Evolutionary conservation across 2,329 filamentous ascomycete species (phyloP).

Genomic region (Alternaria arbusti): DNA sequence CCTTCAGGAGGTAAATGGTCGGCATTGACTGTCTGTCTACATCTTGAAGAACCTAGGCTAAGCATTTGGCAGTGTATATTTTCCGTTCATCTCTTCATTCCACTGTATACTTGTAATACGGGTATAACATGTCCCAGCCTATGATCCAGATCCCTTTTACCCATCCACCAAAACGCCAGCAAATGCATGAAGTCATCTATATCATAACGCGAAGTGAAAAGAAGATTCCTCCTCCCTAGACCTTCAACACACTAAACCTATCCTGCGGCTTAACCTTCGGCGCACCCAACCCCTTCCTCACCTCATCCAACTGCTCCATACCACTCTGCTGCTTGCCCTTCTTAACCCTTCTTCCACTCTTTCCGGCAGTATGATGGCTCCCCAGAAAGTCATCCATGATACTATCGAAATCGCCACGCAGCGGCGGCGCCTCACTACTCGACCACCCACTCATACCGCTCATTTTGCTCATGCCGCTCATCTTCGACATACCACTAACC

Average conservation of each 20-base stretch:
- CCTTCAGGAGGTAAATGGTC: no score
- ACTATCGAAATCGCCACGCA: slow-evolving; percentile 80
- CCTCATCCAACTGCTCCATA: slow-evolving; percentile 88
- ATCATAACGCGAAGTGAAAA: neutral
- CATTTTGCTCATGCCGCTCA: slow-evolving; percentile 56
- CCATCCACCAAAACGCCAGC: neutral
- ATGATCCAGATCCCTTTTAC: neutral
- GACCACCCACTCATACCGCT: slow-evolving; percentile 45
- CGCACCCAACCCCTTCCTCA: slow-evolving; percentile 79
- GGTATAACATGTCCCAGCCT: neutral
- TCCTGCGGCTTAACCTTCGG: slow-evolving; percentile 57
- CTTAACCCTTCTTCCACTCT: slow-evolving; percentile 66
- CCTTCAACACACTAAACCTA: slow-evolving; percentile 11
- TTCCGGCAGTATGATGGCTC: slow-evolving; percentile 72
- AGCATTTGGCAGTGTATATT: neutral
- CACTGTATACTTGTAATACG: neutral
- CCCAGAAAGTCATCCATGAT: slow-evolving; percentile 95
- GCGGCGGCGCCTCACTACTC: slow-evolving; percentile 55
- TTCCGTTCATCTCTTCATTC: neutral
- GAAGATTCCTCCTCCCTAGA: neutral
- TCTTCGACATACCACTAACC: slow-evolving; percentile 57
- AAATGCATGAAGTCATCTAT: neutral
- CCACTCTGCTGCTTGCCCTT: slow-evolving; percentile 82
- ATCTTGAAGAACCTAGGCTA: neutral
- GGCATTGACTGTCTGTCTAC: no score